Evolutionary conservation across 805 yeast genomes (phyloP), one percentile per base, ranked within the genome.

Genomic region (Starmera amethionina): DNA sequence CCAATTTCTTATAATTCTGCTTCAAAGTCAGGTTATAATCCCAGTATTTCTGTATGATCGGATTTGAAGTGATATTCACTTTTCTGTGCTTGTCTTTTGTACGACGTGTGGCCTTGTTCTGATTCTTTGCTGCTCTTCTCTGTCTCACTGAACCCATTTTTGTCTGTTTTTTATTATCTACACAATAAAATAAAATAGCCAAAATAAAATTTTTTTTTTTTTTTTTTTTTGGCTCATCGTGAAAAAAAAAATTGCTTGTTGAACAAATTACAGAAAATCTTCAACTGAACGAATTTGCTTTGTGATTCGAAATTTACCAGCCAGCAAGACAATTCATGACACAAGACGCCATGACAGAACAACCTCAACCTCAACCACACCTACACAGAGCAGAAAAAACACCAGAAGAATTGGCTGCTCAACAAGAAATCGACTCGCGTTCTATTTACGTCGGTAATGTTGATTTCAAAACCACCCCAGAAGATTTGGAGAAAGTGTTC

Each of bases 1-100:
- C 98, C 27, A 93, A 64, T 46, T 69, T 76, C 51, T 80, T 79
- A 63, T 93, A 90, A 60, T 93, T 93, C 58, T 93, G 97, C 39
- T 77, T 71, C 44, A 89, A 64, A 0, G 97, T 89, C 42, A 81
- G 68, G 11, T 74, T 72, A 43, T 78, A 73, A 62, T 93, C 96
- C 98, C 98, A 93, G 59, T 88, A 74, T 30, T 77, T 84, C 5
- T 87, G 94, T 46, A 93, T 83, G 46, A 93, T 75, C 2, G 95
- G 84, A 55, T 87, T 86, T 0, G 84, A 70, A 37, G 70, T 70
- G 29, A 84, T 75, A 45, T 77, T 77, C 43, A 80, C 65, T 49
- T 79, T 71, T 56, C 82, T 73, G 50, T 78, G 80, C 52, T 73
- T 77, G 54, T 83, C 89, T 57, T 86, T 86, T 37, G 58, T 59